These are phyloP conservation scores for Chaetoceros tenuissimus DNA, from an alignment of 108 stramenopile species.

Conservation along the genomic window DNA sequence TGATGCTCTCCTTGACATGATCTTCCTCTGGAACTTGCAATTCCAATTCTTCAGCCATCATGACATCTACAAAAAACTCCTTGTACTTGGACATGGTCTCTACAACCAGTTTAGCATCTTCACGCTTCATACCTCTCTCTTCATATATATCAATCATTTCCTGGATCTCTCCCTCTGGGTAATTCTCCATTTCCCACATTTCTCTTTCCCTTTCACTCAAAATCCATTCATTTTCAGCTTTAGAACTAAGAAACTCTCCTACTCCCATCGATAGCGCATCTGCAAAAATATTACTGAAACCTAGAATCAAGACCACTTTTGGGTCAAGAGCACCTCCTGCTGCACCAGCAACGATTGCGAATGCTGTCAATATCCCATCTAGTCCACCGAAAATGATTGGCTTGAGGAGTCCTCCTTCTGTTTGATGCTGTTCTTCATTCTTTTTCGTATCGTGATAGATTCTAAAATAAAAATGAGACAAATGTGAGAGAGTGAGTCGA, in stretches of 20 bases:
- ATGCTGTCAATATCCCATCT: slow-evolving; percentile 96
- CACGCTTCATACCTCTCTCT: slow-evolving; percentile 55
- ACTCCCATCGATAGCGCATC: slow-evolving; percentile 97
- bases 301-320: slow-evolving; percentile 89
- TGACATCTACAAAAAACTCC: slow-evolving; percentile 94
- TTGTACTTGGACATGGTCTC: slow-evolving; percentile 91
- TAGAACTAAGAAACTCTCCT: slow-evolving; percentile 94
- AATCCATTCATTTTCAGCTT: slow-evolving; percentile 94
- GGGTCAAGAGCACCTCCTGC: slow-evolving; percentile 81
- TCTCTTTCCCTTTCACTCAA: slow-evolving; percentile 83
- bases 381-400: slow-evolving; percentile 95
- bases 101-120: slow-evolving; percentile 82
- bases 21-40: slow-evolving; percentile 88
- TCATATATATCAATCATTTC: slow-evolving; percentile 92
- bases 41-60: slow-evolving; percentile 96
- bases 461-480: slow-evolving; percentile 6
- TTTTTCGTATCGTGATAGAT: slow-evolving; percentile 54
- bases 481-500: not conserved
- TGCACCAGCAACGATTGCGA: slow-evolving; percentile 96
- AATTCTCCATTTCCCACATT: slow-evolving; percentile 93
- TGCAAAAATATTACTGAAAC: slow-evolving; percentile 94
- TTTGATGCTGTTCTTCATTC: slow-evolving; percentile 60
- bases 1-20: slow-evolving; percentile 75
- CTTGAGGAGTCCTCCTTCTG: slow-evolving; percentile 72
- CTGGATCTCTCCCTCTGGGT: slow-evolving; percentile 88